These are phyloP conservation scores for Aspergillus conjunctus DNA, from an alignment of 495 filamentous ascomycete genomes.

Conservation along the genomic window DNA sequence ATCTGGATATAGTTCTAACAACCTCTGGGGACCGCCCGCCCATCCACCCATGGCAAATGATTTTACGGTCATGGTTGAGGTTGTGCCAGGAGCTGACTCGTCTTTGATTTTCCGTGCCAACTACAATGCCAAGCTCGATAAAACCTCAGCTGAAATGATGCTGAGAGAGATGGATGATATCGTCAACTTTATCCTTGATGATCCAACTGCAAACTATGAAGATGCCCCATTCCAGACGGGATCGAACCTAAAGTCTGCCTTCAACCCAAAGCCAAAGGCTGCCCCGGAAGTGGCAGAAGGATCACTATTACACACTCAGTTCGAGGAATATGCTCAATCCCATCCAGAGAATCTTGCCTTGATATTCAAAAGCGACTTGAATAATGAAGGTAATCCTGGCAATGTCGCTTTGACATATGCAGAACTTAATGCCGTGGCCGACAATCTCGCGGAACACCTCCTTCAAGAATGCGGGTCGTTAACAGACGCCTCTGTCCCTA, in stretches of 20 bases:
- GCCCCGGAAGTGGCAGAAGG: constrained; percentile 17
- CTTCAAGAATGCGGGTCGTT: constrained; percentile 25
- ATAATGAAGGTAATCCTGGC: constrained; percentile 18
- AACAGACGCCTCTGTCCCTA: constrained; percentile 58
- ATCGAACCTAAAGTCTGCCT: constrained; percentile 26
- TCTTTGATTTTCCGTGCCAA: constrained; percentile 29
- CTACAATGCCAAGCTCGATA: constrained; percentile 29
- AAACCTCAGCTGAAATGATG: constrained; percentile 28
- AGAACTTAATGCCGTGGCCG: constrained; percentile 34
- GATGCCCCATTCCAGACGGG: constrained; percentile 17
- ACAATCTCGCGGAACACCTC: constrained; percentile 30
- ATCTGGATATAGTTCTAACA: constrained; percentile 17
- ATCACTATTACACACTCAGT: constrained; percentile 29
- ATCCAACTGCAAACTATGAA: constrained; percentile 24
- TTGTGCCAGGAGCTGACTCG: constrained; percentile 24
- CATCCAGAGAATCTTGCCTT: constrained; percentile 31
- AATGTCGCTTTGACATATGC: constrained; percentile 35
- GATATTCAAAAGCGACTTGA: constrained; percentile 31
- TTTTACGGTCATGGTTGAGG: constrained; percentile 32
- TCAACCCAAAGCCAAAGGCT: constrained; percentile 20
- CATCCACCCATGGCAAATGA: constrained; percentile 32
- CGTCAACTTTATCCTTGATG: constrained; percentile 27
- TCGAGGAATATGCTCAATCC: constrained; percentile 30
- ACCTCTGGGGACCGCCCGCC: constrained; percentile 24
- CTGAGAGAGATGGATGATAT: constrained; percentile 32